phyloP scores from a whole-genome alignment of 73 alveolate genomes.

The Blepharisma japonicum region DNA sequence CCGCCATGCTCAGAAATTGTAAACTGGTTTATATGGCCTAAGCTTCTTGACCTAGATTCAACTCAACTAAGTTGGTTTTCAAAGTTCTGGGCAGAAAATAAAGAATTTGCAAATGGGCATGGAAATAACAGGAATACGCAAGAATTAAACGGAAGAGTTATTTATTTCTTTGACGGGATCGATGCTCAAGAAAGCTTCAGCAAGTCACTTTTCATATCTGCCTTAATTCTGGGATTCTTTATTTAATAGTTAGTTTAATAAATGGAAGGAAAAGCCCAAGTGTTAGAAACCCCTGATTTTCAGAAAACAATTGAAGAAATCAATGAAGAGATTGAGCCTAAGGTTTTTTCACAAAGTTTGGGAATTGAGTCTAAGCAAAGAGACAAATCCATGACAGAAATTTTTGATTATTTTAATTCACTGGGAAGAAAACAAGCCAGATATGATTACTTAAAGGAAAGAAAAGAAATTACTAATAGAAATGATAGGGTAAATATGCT shows the following conservation, averaged over 20 bases:
- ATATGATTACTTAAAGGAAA: no score
- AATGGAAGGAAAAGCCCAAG: not conserved
- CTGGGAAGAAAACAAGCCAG: no score
- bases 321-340: conserved; percentile 25
- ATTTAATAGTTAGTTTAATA: no score
- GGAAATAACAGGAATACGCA: conserved; percentile 74
- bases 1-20: conserved; percentile 86
- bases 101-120: conserved; percentile 62
- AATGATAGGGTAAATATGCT: no score
- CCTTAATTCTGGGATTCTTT: no score
- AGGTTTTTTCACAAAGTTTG: not conserved
- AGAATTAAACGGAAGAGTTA: conserved; percentile 53
- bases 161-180: not conserved
- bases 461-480: no score
- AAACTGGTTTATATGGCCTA: conserved; percentile 65
- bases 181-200: no score
- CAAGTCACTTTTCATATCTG: no score
- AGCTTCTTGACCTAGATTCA: conserved; percentile 50
- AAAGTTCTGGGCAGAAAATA: conserved; percentile 56
- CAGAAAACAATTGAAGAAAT: conserved; percentile 26
- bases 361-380: not conserved
- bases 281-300: conserved; percentile 18
- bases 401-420: not conserved
- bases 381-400: conserved; percentile 6
- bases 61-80: conserved; percentile 53